Conservation (phyloP, 768 basidiomycete genomes). For the Cystoderma amianthinum region DNA sequence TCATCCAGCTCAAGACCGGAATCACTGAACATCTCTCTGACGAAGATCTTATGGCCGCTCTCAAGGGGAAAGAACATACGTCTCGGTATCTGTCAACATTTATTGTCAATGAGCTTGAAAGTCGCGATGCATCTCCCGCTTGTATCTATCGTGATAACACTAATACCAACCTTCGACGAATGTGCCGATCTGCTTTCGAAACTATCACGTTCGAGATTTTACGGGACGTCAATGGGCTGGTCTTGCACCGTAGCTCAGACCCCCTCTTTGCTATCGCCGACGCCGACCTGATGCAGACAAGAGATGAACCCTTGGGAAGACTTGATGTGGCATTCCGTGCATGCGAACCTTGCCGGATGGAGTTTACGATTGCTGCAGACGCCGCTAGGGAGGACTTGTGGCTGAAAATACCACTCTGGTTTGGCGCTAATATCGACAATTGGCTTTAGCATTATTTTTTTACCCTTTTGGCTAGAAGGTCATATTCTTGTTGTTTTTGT, state of each 20-base stretch:
- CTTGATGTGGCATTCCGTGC: slow-evolving; percentile 40
- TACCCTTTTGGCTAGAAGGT: too few relatives aligned
- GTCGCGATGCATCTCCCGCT: slow-evolving; percentile 39
- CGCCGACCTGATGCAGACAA: slow-evolving; percentile 58
- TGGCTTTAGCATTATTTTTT: slow-evolving; percentile 24
- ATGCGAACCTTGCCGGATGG: slow-evolving; percentile 58
- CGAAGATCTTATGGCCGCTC: slow-evolving; percentile 49
- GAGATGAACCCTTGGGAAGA: slow-evolving; percentile 38
- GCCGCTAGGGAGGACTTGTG: slow-evolving; percentile 58
- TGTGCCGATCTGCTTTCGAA: slow-evolving; percentile 69
- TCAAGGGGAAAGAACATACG: slow-evolving; percentile 66
- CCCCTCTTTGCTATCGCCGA: slow-evolving; percentile 67
- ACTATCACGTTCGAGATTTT: slow-evolving; percentile 69
- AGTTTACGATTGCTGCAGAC: slow-evolving; percentile 56
- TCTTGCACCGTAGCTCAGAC: slow-evolving; percentile 59
- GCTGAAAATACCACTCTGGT: slow-evolving; percentile 59
- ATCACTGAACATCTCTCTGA: slow-evolving; percentile 35
- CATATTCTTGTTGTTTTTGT: too few relatives aligned
- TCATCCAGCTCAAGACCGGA: slow-evolving; percentile 25
- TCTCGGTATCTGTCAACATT: slow-evolving; percentile 75
- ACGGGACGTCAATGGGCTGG: slow-evolving; percentile 64
- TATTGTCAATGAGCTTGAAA: slow-evolving; percentile 68
- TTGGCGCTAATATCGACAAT: slow-evolving; percentile 38
- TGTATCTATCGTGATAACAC: slow-evolving; percentile 46
- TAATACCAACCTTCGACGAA: slow-evolving; percentile 36